Evolutionary conservation across 805 yeast genomes (phyloP).

Genomic region (Metschnikowia chrysomelidarum): DNA sequence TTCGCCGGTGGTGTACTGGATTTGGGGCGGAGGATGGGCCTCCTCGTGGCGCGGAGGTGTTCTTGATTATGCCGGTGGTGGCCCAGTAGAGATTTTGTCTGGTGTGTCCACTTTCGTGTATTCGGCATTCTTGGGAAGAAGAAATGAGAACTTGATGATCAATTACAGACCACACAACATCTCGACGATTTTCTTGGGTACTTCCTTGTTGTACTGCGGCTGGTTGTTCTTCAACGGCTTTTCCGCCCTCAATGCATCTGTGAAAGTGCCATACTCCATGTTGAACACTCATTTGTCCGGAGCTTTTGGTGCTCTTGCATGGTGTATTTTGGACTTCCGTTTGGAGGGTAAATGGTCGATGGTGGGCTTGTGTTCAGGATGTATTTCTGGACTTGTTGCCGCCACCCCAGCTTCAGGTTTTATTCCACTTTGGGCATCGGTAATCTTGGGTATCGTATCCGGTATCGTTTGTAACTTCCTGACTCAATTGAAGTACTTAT

Average conservation of each 20-base stretch:
- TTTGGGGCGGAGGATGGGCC: slow-evolving; percentile 98
- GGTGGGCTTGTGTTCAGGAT: slow-evolving; percentile 93
- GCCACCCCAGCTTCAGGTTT: slow-evolving; percentile 95
- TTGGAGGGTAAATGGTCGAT: slow-evolving; percentile 89
- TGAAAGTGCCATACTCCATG: slow-evolving; percentile 84
- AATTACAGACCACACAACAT: slow-evolving; percentile 96
- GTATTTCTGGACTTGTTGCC: slow-evolving; percentile 93
- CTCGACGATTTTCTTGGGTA: slow-evolving; percentile 85
- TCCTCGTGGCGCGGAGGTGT: slow-evolving; percentile 74
- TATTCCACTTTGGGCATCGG: slow-evolving; percentile 89
- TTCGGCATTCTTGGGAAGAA: slow-evolving; percentile 74
- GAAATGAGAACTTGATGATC: slow-evolving; percentile 72
- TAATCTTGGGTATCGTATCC: slow-evolving; percentile 75
- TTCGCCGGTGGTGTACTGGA: slow-evolving; percentile 95
- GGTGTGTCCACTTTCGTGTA: slow-evolving; percentile 91
- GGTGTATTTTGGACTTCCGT: slow-evolving; percentile 89
- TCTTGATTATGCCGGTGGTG: slow-evolving; percentile 96
- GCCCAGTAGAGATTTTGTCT: slow-evolving; percentile 90
- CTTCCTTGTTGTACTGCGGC: slow-evolving; percentile 85
- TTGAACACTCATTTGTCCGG: slow-evolving; percentile 91
- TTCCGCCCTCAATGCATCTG: slow-evolving; percentile 75
- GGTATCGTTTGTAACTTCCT: slow-evolving; percentile 87
- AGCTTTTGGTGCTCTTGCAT: slow-evolving; percentile 83
- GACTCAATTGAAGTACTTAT: slow-evolving; percentile 79
- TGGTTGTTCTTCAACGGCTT: slow-evolving; percentile 97